These are phyloP conservation scores for Acer negundo DNA, from an alignment of 345 rosid species.

Conservation along the genomic window DNA sequence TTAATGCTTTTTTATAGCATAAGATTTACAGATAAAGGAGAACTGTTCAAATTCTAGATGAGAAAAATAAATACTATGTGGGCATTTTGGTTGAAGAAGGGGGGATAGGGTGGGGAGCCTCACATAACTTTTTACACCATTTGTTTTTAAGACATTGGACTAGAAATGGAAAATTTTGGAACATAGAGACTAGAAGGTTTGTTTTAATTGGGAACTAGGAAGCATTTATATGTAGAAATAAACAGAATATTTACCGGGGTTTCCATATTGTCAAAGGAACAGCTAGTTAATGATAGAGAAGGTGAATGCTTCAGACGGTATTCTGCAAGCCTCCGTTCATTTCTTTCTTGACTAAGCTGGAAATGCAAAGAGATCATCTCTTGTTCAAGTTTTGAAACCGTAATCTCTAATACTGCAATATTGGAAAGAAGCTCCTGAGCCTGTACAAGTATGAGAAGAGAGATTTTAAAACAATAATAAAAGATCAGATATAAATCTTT, in stretches of 20 bases:
- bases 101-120: not conserved
- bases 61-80: not conserved
- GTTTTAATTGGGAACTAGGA: slow-evolving; percentile 8
- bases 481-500: slow-evolving; percentile 7
- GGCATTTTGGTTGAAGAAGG: not conserved
- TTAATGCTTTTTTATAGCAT: not conserved
- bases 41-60: not conserved
- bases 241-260: slow-evolving; percentile 26
- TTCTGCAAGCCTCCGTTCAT: slow-evolving; percentile 83
- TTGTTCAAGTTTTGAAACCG: slow-evolving; percentile 72
- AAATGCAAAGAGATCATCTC: slow-evolving; percentile 82
- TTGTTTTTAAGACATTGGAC: not conserved
- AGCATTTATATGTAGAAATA: not conserved
- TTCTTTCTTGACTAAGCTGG: slow-evolving; percentile 93
- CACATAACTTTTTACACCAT: not conserved
- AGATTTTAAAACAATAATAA: slow-evolving; percentile 21
- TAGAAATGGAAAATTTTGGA: not conserved
- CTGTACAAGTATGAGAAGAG: slow-evolving; percentile 37
- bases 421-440: slow-evolving; percentile 74
- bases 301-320: slow-evolving; percentile 63
- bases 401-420: slow-evolving; percentile 63
- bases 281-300: slow-evolving; percentile 48
- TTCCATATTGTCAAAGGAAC: slow-evolving; percentile 25
- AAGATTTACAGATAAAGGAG: not conserved
- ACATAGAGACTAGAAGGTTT: not conserved